A percentile compares a stretch with the other conserved stretches of the same genome.
Conservation (phyloP, 2,329 filamentous ascomycete species). For the Aspergillus felis region DNA sequence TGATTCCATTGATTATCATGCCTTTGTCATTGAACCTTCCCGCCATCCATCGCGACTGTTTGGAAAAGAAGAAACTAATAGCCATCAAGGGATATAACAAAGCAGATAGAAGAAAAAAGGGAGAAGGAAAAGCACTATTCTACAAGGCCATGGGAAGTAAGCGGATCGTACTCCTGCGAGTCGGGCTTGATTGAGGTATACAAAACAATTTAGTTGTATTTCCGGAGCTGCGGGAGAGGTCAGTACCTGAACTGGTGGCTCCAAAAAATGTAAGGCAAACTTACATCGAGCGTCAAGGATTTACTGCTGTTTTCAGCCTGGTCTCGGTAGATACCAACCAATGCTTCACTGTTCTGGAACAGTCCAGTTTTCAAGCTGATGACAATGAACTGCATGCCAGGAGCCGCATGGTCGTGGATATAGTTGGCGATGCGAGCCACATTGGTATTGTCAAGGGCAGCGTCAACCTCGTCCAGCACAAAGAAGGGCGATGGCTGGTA, state of each 20-base stretch:
- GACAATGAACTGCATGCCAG: slow-evolving; percentile 98
- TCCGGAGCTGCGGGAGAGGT: slow-evolving; percentile 28
- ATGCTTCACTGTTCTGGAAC: slow-evolving; percentile 92
- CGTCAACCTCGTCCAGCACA: slow-evolving; percentile 96
- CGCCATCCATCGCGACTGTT: not conserved
- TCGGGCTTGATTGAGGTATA: not conserved
- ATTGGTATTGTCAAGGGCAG: slow-evolving; percentile 96
- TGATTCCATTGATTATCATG: not conserved
- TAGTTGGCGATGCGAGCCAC: slow-evolving; percentile 96
- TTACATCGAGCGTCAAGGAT: slow-evolving; percentile 91
- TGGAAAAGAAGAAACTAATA: not conserved
- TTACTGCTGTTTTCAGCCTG: slow-evolving; percentile 90
- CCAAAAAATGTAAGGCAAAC: slow-evolving; percentile 36
- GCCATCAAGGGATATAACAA: not conserved
- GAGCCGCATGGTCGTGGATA: slow-evolving; percentile 86
- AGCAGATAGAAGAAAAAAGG: not conserved
- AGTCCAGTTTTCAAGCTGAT: slow-evolving; percentile 93
- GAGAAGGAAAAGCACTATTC: not conserved
- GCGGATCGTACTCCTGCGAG: not conserved
- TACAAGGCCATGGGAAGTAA: slow-evolving; percentile 3
- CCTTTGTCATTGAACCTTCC: not conserved
- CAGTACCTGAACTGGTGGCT: slow-evolving; percentile 1
- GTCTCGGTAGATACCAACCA: slow-evolving; percentile 94
- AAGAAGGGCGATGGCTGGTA: slow-evolving; percentile 97
- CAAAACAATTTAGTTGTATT: slow-evolving; percentile 25